phyloP scores from a whole-genome alignment of 1,139 yeast species.

The Sugiyamaella sp. region DNA sequence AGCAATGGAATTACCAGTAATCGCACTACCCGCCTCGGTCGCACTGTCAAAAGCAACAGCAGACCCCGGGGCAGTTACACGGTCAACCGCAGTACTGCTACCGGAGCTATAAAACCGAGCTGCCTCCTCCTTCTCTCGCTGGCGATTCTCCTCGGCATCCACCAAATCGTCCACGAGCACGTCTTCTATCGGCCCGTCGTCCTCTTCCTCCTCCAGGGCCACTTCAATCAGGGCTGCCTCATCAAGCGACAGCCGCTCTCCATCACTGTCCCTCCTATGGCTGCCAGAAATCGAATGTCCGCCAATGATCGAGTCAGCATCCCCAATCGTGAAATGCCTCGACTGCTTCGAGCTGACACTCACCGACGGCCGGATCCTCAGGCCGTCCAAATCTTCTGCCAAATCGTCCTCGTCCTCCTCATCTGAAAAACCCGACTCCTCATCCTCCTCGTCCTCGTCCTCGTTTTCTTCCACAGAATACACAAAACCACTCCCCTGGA shows the following conservation, averaged over 20 bases:
- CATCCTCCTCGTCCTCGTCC: slow-evolving; percentile 13
- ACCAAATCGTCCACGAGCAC: not conserved
- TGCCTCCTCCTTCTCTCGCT: slow-evolving; percentile 2
- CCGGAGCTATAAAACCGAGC: not conserved
- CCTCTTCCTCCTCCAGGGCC: slow-evolving; percentile 17
- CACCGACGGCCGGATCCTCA: slow-evolving; percentile 9
- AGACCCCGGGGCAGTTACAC: not conserved
- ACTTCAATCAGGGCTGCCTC: not conserved
- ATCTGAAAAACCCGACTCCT: slow-evolving; percentile 18
- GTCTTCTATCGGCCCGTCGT: slow-evolving; percentile 7
- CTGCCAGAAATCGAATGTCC: slow-evolving; percentile 28
- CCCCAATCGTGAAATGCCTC: slow-evolving; percentile 26
- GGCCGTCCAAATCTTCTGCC: slow-evolving; percentile 7
- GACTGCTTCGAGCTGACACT: slow-evolving; percentile 1
- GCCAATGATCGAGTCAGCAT: slow-evolving; percentile 40
- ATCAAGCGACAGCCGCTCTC: not conserved
- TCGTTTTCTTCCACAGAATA: too few relatives aligned
- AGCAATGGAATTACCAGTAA: not conserved
- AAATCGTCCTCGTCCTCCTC: slow-evolving; percentile 21
- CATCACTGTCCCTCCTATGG: not conserved
- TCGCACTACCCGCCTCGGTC: not conserved
- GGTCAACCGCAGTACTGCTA: not conserved
- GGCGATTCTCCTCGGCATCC: slow-evolving; percentile 16
- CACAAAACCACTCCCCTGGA: slow-evolving; percentile 5
- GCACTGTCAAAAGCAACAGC: not conserved